These are phyloP conservation scores for Diplotaxis tenuifolia DNA, from an alignment of 345 rosid genomes.

Conservation along the genomic window DNA sequence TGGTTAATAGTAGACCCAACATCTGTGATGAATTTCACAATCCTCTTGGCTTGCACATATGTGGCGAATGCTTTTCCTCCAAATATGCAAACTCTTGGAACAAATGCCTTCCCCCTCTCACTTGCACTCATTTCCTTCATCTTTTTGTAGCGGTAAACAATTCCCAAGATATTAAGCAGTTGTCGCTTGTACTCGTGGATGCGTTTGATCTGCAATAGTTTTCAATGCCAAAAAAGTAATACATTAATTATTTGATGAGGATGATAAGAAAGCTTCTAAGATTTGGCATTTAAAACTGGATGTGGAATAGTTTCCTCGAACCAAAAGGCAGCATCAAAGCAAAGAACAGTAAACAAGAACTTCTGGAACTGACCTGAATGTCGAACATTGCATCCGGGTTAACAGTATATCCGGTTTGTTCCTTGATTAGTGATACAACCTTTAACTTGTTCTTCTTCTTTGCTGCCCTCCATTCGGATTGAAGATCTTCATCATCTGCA, in stretches of 20 bases:
- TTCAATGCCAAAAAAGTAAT: not conserved
- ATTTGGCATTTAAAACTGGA: too few relatives aligned
- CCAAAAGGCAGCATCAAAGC: too few relatives aligned
- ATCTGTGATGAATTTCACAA: constrained; percentile 71
- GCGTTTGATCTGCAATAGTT: constrained; percentile 56
- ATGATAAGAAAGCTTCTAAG: constrained; percentile 38
- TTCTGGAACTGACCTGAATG: constrained; percentile 56
- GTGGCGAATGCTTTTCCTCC: constrained; percentile 87
- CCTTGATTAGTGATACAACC: constrained; percentile 61
- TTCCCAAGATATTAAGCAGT: constrained; percentile 67
- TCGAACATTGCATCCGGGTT: constrained; percentile 85
- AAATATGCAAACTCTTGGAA: constrained; percentile 72
- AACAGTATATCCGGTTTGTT: constrained; percentile 68
- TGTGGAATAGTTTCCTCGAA: too few relatives aligned
- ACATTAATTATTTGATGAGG: constrained; percentile 59
- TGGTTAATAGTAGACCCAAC: constrained; percentile 64
- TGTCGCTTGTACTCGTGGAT: constrained; percentile 83
- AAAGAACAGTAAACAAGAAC: not conserved
- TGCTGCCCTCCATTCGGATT: constrained; percentile 61
- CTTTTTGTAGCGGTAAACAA: constrained; percentile 68
- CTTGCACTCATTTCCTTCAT: constrained; percentile 70
- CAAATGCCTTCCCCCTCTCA: constrained; percentile 52
- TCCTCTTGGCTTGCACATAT: constrained; percentile 79
- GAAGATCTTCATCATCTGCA: constrained; percentile 72
- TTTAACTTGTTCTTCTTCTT: constrained; percentile 71